Conservation (phyloP, 2,329 filamentous ascomycete species). For the Pyrenochaeta sp. region DNA sequence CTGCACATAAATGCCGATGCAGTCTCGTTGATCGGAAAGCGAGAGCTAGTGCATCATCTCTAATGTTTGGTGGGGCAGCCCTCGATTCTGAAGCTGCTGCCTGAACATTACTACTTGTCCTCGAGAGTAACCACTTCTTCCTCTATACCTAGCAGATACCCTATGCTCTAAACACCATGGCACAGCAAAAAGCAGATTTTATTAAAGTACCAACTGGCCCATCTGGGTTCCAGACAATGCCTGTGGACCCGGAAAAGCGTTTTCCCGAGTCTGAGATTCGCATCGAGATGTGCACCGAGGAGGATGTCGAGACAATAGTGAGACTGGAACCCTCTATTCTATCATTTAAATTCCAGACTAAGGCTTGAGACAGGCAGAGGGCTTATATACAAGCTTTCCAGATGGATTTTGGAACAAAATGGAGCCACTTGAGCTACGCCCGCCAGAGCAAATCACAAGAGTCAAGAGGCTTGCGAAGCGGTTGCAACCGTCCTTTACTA, state of each 20-base stretch:
- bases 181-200: conserved; percentile 20
- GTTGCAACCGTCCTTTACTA: conserved; percentile 24
- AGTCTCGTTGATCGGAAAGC: not conserved
- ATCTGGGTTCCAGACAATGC: conserved; percentile 24
- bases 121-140: too few species aligned
- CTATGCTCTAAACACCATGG: conserved; percentile 9
- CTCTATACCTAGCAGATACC: not conserved
- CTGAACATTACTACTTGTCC: not conserved
- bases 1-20: not conserved
- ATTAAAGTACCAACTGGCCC: conserved; percentile 20
- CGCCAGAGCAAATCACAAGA: conserved; percentile 17
- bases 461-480: conserved; percentile 29
- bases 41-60: not conserved
- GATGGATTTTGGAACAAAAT: conserved; percentile 27
- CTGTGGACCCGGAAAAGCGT: conserved; percentile 25
- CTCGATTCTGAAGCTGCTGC: not conserved
- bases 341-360: not conserved
- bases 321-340: not conserved
- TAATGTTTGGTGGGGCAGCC: not conserved
- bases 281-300: conserved; percentile 24
- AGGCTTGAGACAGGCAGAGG: conserved; percentile 28
- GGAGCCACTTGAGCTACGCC: conserved; percentile 31
- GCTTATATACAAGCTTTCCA: conserved; percentile 36
- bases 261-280: conserved; percentile 26
- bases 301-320: conserved; percentile 30